phyloP scores from a whole-genome alignment of 75 land plant genomes.

The Gnetum montanum region DNA sequence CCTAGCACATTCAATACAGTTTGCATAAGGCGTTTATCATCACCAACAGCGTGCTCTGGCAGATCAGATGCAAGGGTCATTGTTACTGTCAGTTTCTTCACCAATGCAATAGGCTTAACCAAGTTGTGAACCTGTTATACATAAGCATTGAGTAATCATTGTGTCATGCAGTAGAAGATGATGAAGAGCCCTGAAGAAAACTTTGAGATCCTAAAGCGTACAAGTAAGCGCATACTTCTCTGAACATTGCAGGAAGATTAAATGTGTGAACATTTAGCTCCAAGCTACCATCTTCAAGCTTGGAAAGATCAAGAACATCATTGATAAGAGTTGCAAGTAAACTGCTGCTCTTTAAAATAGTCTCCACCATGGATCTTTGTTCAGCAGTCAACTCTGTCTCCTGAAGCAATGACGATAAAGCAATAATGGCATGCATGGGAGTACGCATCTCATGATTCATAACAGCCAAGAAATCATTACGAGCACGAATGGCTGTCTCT shows the following conservation, averaged over 20 bases:
- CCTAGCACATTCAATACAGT: conserved; percentile 74
- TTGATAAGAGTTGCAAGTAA: conserved; percentile 73
- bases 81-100: conserved; percentile 52
- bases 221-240: conserved; percentile 59
- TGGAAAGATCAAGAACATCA: conserved; percentile 88
- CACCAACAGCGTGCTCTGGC: conserved; percentile 74
- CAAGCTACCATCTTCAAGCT: conserved; percentile 87
- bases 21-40: conserved; percentile 90
- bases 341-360: conserved; percentile 79
- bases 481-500: conserved; percentile 77
- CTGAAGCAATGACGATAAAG: conserved; percentile 66
- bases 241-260: conserved; percentile 54
- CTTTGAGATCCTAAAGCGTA: no score
- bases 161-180: no score
- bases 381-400: conserved; percentile 78
- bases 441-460: conserved; percentile 98
- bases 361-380: conserved; percentile 83
- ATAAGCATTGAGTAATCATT: background rate
- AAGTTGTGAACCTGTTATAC: conserved; percentile 54
- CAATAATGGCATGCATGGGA: conserved; percentile 90
- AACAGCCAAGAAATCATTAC: conserved; percentile 91
- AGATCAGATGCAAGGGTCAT: conserved; percentile 50
- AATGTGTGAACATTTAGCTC: conserved; percentile 49
- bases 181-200: no score
- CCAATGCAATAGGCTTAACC: conserved; percentile 75